phyloP scores from a whole-genome alignment of 192 early-diverging fungal species.

The Linnemannia elongata region DNA sequence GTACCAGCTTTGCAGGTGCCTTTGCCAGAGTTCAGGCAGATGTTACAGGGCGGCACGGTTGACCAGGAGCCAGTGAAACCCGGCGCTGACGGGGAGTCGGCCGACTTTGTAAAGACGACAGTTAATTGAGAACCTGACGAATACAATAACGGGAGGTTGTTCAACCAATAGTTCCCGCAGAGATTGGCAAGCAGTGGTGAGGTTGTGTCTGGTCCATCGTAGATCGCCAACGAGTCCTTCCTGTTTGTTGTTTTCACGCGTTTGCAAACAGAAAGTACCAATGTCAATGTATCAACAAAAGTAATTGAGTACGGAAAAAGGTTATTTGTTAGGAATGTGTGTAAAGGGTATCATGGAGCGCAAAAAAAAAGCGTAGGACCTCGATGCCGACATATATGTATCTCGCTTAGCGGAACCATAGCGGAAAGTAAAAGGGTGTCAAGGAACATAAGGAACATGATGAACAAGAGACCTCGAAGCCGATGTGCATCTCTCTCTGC shows the following conservation, averaged over 20 bases:
- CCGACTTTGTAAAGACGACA: constrained; percentile 28
- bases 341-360: neutral
- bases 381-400: too few relatives aligned
- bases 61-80: constrained; percentile 33
- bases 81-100: constrained; percentile 8
- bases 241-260: constrained; percentile 5
- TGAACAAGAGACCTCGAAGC: too few relatives aligned
- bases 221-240: constrained; percentile 43
- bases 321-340: neutral
- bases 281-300: neutral
- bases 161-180: constrained; percentile 36
- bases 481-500: neutral
- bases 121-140: constrained; percentile 44
- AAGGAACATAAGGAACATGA: too few relatives aligned
- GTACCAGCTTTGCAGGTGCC: constrained; percentile 25
- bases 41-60: constrained; percentile 25
- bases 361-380: neutral
- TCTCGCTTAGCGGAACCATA: neutral
- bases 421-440: neutral
- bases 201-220: constrained; percentile 40
- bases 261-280: neutral
- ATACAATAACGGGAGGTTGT: constrained; percentile 13
- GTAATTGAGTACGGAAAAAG: neutral
- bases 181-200: constrained; percentile 43
- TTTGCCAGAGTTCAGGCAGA: constrained; percentile 27